Percentiles rank a stretch among this genome's conserved stretches.
phyloP scores from a whole-genome alignment of 192 early-diverging fungal species.

The Pilaira anomala region DNA sequence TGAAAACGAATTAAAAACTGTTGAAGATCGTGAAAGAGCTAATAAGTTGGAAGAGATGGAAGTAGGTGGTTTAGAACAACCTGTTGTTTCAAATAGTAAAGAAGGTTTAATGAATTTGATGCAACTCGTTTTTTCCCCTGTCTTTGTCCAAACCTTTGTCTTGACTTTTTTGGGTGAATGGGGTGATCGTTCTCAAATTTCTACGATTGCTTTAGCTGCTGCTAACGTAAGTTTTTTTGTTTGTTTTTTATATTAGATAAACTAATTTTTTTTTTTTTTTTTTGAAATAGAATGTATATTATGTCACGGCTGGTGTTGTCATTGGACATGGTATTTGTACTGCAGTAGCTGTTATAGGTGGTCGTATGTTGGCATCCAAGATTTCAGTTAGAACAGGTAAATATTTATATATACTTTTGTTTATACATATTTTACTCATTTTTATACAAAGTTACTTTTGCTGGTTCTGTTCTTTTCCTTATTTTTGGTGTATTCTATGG shows the following conservation, averaged over 20 bases:
- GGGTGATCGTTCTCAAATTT: slow-evolving; percentile 96
- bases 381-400: slow-evolving; percentile 86
- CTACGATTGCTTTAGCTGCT: slow-evolving; percentile 93
- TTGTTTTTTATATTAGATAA: slow-evolving; percentile 10
- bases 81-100: slow-evolving; percentile 17
- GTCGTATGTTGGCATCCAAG: slow-evolving; percentile 77
- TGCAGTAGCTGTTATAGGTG: slow-evolving; percentile 90
- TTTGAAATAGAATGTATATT: slow-evolving; percentile 86
- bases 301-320: slow-evolving; percentile 85
- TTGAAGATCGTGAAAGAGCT: slow-evolving; percentile 55
- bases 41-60: slow-evolving; percentile 58
- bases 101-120: slow-evolving; percentile 67
- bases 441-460: slow-evolving; percentile 59
- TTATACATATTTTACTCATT: slow-evolving; percentile 7
- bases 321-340: slow-evolving; percentile 92
- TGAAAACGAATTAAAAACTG: slow-evolving; percentile 81
- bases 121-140: slow-evolving; percentile 80
- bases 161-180: slow-evolving; percentile 97
- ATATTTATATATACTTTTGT: background rate
- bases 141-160: slow-evolving; percentile 94
- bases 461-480: slow-evolving; percentile 86
- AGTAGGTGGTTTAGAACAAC: slow-evolving; percentile 44
- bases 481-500: slow-evolving; percentile 60
- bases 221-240: slow-evolving; percentile 57
- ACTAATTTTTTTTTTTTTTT: too few relatives aligned